Conservation (phyloP, 2,329 filamentous ascomycete species). For the Colletotrichum spinosum region DNA sequence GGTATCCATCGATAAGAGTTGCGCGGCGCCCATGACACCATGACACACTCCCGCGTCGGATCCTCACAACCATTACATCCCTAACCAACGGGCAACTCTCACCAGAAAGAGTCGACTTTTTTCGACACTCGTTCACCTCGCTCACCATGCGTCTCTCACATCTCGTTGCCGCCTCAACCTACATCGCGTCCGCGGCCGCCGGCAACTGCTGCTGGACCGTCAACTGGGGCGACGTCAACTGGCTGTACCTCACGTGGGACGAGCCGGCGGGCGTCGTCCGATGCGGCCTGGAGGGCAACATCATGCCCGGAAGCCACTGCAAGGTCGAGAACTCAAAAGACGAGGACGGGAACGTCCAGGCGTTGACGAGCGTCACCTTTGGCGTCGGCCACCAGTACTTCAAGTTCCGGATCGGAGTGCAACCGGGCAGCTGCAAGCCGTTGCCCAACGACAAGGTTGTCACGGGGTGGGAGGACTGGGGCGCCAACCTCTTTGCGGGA, state of each 20-base stretch:
- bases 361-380: constrained; percentile 23
- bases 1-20: too few relatives aligned
- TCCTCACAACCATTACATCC: too few relatives aligned
- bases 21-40: too few relatives aligned
- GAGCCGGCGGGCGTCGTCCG: constrained; percentile 8
- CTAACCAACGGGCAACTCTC: too few relatives aligned
- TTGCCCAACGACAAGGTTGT: constrained; percentile 10
- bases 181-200: constrained; percentile 1
- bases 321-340: constrained; percentile 14
- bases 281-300: constrained; percentile 8
- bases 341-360: constrained; percentile 14
- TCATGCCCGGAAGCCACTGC: constrained; percentile 6
- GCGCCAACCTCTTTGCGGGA: constrained; percentile 3
- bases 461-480: constrained; percentile 29
- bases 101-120: too few relatives aligned
- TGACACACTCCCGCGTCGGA: too few relatives aligned
- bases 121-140: too few relatives aligned
- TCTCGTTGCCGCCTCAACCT: not conserved
- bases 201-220: constrained; percentile 14
- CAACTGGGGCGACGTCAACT: not conserved
- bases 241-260: constrained; percentile 17
- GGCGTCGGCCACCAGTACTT: not conserved
- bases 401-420: constrained; percentile 24
- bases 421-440: constrained; percentile 7
- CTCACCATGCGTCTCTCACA: too few relatives aligned